Evolutionary conservation across 1,139 yeast species (phyloP).

Genomic region (Debaryomyces subglobosus): DNA sequence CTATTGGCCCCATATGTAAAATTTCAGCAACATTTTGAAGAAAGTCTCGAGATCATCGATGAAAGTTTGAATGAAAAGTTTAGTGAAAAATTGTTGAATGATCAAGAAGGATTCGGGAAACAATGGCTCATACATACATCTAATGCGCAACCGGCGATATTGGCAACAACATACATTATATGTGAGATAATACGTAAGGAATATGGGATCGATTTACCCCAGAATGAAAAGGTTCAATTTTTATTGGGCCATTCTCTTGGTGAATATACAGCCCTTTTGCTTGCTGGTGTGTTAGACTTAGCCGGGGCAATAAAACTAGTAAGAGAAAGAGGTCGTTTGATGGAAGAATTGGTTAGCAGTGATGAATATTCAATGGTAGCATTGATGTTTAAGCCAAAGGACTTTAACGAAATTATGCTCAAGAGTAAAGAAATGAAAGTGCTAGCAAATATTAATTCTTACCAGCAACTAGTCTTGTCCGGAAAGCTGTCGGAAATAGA

Average conservation of each 20-base stretch:
- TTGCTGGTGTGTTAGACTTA: constrained; percentile 44
- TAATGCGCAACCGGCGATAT: constrained; percentile 65
- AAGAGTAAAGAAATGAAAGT: constrained; percentile 24
- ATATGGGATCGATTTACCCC: constrained; percentile 26
- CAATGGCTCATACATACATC: constrained; percentile 41
- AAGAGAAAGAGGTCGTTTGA: constrained; percentile 51
- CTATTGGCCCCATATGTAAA: constrained; percentile 28
- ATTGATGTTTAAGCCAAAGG: constrained; percentile 27
- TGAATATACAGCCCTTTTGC: constrained; percentile 54
- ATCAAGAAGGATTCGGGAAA: constrained; percentile 13
- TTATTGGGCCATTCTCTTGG: constrained; percentile 64
- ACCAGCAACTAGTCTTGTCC: constrained; percentile 46
- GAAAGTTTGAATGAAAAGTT: constrained; percentile 63
- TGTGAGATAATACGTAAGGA: constrained; percentile 30
- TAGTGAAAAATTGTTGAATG: constrained; percentile 25
- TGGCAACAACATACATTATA: constrained; percentile 49
- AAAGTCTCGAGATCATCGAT: constrained; percentile 50
- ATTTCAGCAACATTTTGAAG: constrained; percentile 19
- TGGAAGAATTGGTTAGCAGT: constrained; percentile 38
- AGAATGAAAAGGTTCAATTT: constrained; percentile 23
- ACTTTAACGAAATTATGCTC: constrained; percentile 22
- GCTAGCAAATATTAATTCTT: constrained; percentile 49
- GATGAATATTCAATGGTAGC: constrained; percentile 43
- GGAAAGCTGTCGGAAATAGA: constrained; percentile 34
- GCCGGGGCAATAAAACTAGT: constrained; percentile 52